Evolutionary conservation across 2,329 filamentous ascomycete genomes (phyloP), one percentile per base, ranked within the genome.

Genomic region (Venturia carpophila): DNA sequence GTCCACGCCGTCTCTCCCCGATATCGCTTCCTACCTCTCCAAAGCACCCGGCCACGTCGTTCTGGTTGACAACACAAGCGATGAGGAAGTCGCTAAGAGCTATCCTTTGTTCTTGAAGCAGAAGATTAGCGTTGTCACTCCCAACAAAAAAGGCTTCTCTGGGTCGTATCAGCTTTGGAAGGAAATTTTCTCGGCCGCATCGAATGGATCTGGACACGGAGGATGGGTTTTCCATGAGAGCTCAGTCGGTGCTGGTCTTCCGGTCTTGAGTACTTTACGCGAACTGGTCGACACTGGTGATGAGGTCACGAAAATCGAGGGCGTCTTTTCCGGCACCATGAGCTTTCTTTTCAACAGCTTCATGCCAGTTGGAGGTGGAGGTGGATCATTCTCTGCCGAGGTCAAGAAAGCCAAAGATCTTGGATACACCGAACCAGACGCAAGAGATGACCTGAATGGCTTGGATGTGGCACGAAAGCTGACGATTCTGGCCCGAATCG

Each of bases 341-440:
- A 95, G 90, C 47, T 99, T 97, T 82, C 83, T 99, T 49, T 97
- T 99, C 86, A 97, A 97, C 82, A 92, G 87, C 27, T 99, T 97
- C 76, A 91, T 92, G 61, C 94, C 94, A 0, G 87, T 87, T 2
- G 84, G 86, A 62, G 89, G 88, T 5, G 90, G 89, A 42, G 91
- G 90, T 63, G 87, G 88, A 72, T 27, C 43, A 7, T 99, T 95
- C 88, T 94, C 91, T 55, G 89, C 89, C 61, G 92, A 96, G 74
- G 94, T 99, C 42, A 87, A 85, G 73, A 92, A 93, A 77, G 94
- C 94, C 65, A 96, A 97, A 80, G 86, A 92, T 67, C 82, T 96
- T 60, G 94, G 94, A 27, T 99, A 95, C 79, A 95, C 91, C 0
- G 91, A 95, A 79, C 91, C 91, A 0, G 91, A 95, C 74, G 90